Evolutionary conservation across 2,329 filamentous ascomycete genomes (phyloP), one percentile per base, ranked within the genome.

Genomic region (Calonectria crousiana): DNA sequence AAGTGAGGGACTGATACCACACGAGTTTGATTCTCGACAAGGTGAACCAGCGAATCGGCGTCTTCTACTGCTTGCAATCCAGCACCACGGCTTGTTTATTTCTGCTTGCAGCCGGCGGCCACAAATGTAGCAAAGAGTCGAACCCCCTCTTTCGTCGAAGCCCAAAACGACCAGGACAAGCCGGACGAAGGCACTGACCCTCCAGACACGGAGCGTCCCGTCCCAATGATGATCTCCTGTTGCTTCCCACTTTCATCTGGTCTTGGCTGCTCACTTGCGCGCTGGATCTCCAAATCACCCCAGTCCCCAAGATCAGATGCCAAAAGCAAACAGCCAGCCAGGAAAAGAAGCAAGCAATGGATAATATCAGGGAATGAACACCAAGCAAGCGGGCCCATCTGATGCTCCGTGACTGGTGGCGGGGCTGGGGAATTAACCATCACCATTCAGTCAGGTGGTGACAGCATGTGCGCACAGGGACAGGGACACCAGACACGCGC

Each of bases 381-480:
- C 28, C 53, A 72, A 64, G 51, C 67, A 41, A 60, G 38, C n/a
- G 52, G 64, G 44, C 60, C 28, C 36, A 36, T 58, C 49, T 38
- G 34, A 47, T 65, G 60, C 60, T 66, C 26, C 38, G 20, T 49
- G n/a, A 67, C 60, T 60, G 60, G 71, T 73, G 67, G 67, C 51
- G 60, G 71, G 66, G 49, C 28, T 53, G 68, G 68, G 53, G 56
- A 14, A 56, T 70, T 36, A 41, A 52, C 67, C 58, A 73, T 67
- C 67, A 36, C 41, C 53, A 65, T 49, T 69, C 60, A 65, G 71
- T 73, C 71, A 73, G 67, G 71, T 73, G 71, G 71, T 67, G 44
- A 51, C 58, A 70, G 28, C 52, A 72, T 66, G 71, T 69, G 71
- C 67, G 23, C 51, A 66, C 66, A 73, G 60, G 71, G 58, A 58